phyloP scores from a whole-genome alignment of 2,329 filamentous ascomycete genomes.

The Chrysosphaeria jannelii region DNA sequence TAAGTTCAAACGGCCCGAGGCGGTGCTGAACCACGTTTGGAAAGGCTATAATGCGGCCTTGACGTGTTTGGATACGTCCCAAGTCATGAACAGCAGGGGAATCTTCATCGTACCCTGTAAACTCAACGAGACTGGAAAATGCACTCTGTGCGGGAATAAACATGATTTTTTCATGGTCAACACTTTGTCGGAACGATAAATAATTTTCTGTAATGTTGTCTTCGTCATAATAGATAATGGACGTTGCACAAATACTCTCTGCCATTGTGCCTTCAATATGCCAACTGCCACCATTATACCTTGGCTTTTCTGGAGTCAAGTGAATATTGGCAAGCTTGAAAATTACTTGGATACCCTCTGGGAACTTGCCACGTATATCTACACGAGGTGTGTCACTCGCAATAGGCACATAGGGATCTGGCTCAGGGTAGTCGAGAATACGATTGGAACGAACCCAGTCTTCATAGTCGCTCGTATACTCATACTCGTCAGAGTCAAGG shows the following conservation, averaged over 20 bases:
- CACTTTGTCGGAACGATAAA: constrained; percentile 12
- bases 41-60: constrained; percentile 16
- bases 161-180: constrained; percentile 4
- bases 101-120: constrained; percentile 6
- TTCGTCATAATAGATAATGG: constrained; percentile 21
- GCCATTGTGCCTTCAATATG: constrained; percentile 15
- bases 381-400: constrained; percentile 1
- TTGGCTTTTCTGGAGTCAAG: constrained; percentile 19
- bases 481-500: not conserved
- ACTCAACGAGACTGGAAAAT: constrained; percentile 3
- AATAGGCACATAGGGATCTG: constrained; percentile 1
- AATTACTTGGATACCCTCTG: constrained; percentile 22
- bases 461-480: constrained; percentile 2
- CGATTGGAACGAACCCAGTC: constrained; percentile 1
- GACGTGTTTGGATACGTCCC: constrained; percentile 11
- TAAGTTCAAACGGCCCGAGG: constrained; percentile 17
- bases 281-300: constrained; percentile 10
- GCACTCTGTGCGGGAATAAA: constrained; percentile 2
- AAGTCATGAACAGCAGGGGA: constrained; percentile 10
- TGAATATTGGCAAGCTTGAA: constrained; percentile 30
- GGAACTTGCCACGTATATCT: constrained; percentile 2
- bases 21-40: constrained; percentile 15
- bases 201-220: constrained; percentile 16
- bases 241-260: constrained; percentile 23
- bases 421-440: constrained; percentile 3